Base-by-base conservation (phyloP, 2,329 filamentous ascomycete species). In the Dothiorella sarmentorum region DNA sequence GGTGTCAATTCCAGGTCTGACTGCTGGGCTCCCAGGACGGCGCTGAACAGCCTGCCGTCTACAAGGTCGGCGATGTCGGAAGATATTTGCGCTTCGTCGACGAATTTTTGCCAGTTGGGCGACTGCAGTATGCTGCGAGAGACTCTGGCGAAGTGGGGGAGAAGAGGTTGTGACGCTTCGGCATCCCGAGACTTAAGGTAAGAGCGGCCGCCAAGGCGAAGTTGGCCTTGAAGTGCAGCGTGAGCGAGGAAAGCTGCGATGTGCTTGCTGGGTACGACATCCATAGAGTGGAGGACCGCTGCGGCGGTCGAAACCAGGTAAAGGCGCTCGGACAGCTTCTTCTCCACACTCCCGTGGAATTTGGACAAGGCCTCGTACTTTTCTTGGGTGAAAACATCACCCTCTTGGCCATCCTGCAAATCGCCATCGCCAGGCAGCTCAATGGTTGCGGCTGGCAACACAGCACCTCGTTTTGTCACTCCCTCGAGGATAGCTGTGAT, bases 41-140 rank as follows among this genome's bases (percentile, higher is more conserved):
- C 9, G 11, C 69, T 62, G 60, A 78, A 75, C 5, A 82, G 64
- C 37, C 82, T 74, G 6, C 83, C 83, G 67, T 86, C 83, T 13
- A 85, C 66, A 5, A 82, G 68, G 66, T 86, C 84, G 15, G 74
- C 74, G 5, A 84, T 66, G 65, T 85, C 56, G 31, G 17, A 33
- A 1, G 33, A 1, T 3, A 13, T 7, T 7, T 42, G 17, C 11
- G 24, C 35, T 26, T 51, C 24, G n/a, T 22, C 17, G 3, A 58
- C 13, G 43, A 58, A 58, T 2, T 15, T 11, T 18, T 51, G 9
- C 56, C 56, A 58, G 5, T n/a, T n/a, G 1, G 43, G 20, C 4
- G 43, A 51, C 3, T 40, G 11, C 35, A 58, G 24, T 11, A 58
- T 33, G 11, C 9, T 42, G 4, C 22, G 24, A 7, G 33, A 22